A percentile compares a stretch with the other conserved stretches of the same genome.
phyloP scores from a whole-genome alignment of 305 asterid genomes.

The Petunia hybrid region DNA sequence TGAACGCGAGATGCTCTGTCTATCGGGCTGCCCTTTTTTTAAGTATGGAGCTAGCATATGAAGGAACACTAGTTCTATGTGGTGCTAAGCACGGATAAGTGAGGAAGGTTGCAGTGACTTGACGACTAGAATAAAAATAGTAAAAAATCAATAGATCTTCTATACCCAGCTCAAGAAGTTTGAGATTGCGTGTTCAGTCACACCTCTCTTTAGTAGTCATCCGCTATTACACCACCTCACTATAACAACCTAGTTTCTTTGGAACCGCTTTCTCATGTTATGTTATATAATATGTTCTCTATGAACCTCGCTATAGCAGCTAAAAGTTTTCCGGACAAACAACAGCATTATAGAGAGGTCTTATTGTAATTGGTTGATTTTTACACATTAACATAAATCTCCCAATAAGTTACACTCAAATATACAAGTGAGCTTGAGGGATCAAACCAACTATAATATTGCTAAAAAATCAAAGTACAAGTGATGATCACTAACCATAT shows the following conservation, averaged over 20 bases:
- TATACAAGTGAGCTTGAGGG: neutral
- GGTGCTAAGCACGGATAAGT: neutral
- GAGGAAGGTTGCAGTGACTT: neutral
- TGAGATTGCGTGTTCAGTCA: neutral
- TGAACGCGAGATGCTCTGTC: too few relatives aligned
- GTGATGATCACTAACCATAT: constrained; percentile 61
- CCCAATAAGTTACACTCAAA: neutral
- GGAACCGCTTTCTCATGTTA: too few relatives aligned
- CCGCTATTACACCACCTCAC: too few relatives aligned
- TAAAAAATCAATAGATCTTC: neutral
- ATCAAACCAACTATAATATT: neutral
- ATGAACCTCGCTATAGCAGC: too few relatives aligned
- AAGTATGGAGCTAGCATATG: neutral
- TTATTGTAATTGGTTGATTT: neutral
- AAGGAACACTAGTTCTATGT: neutral
- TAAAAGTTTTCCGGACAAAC: too few relatives aligned
- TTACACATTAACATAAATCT: constrained; percentile 18
- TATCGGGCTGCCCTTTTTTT: too few relatives aligned
- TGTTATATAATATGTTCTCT: too few relatives aligned
- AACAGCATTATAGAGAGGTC: too few relatives aligned
- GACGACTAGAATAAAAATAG: neutral
- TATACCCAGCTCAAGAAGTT: neutral
- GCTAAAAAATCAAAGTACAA: neutral
- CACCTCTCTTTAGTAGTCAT: too few relatives aligned
- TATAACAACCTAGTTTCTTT: too few relatives aligned